Evolutionary conservation across 768 basidiomycete genomes (phyloP).

Genomic region (Rickenella mellea): DNA sequence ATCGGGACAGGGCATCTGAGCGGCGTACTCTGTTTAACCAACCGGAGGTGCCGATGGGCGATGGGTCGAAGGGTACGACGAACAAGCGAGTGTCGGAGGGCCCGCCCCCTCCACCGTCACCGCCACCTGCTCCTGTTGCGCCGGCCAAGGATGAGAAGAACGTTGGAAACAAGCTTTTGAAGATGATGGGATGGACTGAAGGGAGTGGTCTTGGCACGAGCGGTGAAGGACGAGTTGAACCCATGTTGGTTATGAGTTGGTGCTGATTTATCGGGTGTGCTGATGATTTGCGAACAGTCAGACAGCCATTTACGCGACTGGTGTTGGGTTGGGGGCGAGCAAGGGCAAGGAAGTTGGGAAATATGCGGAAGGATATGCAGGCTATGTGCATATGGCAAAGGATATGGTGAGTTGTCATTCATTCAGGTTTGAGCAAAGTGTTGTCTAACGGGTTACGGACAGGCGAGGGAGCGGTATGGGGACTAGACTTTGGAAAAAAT

Average conservation of each 20-base stretch:
- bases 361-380: constrained; percentile 56
- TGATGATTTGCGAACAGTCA: constrained; percentile 32
- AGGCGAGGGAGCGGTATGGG: constrained; percentile 18
- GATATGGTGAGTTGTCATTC: constrained; percentile 42
- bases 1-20: constrained; percentile 92
- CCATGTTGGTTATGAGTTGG: constrained; percentile 51
- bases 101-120: constrained; percentile 48
- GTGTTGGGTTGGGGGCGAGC: constrained; percentile 87
- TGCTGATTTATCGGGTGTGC: neutral
- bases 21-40: constrained; percentile 87
- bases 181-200: constrained; percentile 98
- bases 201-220: constrained; percentile 78
- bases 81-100: constrained; percentile 51
- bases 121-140: constrained; percentile 54
- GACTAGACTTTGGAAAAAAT: neutral
- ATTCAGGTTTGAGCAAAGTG: neutral
- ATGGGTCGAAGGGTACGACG: constrained; percentile 29
- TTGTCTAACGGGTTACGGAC: neutral
- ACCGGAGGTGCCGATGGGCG: constrained; percentile 69
- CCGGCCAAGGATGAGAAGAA: constrained; percentile 78
- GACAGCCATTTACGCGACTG: constrained; percentile 79
- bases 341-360: constrained; percentile 80
- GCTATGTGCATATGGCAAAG: constrained; percentile 65
- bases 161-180: constrained; percentile 84
- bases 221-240: constrained; percentile 81